These are phyloP conservation scores for Chimonanthus praecox DNA, from an alignment of 164 flowering plant genomes.

Conservation along the genomic window DNA sequence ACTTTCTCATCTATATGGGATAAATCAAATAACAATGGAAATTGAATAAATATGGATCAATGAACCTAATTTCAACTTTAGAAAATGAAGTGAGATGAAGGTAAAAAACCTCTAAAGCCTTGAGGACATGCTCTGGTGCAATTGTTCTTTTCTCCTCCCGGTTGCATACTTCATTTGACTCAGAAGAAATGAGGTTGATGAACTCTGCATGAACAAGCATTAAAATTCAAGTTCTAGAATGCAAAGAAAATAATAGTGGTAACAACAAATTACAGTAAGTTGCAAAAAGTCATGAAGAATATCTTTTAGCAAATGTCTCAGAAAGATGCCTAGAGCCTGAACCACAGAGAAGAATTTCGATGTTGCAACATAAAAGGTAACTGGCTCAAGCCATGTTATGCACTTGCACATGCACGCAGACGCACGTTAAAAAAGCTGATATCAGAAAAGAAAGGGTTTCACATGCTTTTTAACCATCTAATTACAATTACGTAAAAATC, in stretches of 20 bases:
- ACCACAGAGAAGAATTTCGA: not conserved
- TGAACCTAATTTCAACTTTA: not conserved
- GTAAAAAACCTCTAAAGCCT: constrained; percentile 71
- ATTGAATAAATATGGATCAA: not conserved
- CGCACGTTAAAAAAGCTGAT: not conserved
- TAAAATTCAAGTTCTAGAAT: not conserved
- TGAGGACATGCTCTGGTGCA: constrained; percentile 98
- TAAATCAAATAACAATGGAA: not conserved
- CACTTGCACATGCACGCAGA: not conserved
- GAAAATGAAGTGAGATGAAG: not conserved
- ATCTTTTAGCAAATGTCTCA: not conserved
- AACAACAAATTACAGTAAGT: not conserved
- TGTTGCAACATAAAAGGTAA: too few species aligned
- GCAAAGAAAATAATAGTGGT: not conserved
- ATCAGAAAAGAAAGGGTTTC: not conserved
- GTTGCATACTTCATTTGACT: constrained; percentile 95
- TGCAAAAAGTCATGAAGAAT: not conserved
- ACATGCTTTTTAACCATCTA: too few species aligned
- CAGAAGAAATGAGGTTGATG: constrained; percentile 88
- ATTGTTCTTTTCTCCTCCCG: constrained; percentile 84
- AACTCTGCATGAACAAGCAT: constrained; percentile 56
- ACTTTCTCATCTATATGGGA: too few species aligned
- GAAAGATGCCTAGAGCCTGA: not conserved
- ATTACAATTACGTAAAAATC: not conserved
- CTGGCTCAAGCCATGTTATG: too few species aligned